phyloP scores from a whole-genome alignment of 108 stramenopile species.

The Conticribra weissflogii region DNA sequence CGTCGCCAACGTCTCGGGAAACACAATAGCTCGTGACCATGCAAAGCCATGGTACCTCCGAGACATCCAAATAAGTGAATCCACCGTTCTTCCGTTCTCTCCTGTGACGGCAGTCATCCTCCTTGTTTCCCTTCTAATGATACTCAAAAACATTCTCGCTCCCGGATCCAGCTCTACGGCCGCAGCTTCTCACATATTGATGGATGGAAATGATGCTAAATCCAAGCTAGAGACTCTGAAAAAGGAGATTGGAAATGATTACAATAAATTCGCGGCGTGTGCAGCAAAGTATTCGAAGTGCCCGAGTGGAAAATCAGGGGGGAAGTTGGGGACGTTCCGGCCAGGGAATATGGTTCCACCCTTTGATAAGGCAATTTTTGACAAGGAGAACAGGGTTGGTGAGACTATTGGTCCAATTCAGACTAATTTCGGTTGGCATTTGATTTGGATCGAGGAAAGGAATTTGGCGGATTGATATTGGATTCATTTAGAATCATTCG shows the following conservation, averaged over 20 bases:
- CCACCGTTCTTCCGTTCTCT: slow-evolving; percentile 36
- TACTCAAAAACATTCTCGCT: background rate
- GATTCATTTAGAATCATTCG: too few relatives aligned
- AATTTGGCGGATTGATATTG: slow-evolving; percentile 31
- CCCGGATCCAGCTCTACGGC: slow-evolving; percentile 42
- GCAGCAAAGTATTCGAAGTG: slow-evolving; percentile 65
- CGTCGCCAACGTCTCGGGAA: slow-evolving; percentile 2
- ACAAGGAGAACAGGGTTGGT: slow-evolving; percentile 41
- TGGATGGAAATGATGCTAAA: slow-evolving; percentile 58
- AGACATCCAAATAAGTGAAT: slow-evolving; percentile 34
- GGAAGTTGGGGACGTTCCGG: slow-evolving; percentile 59
- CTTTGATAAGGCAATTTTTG: slow-evolving; percentile 67
- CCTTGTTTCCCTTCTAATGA: slow-evolving; percentile 12
- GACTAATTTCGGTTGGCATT: slow-evolving; percentile 75
- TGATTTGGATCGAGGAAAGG: slow-evolving; percentile 67
- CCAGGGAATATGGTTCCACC: slow-evolving; percentile 69
- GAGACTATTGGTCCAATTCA: slow-evolving; percentile 63
- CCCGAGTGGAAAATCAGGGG: slow-evolving; percentile 58
- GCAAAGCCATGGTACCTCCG: slow-evolving; percentile 44
- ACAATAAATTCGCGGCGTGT: slow-evolving; percentile 50
- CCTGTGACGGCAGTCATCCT: slow-evolving; percentile 40
- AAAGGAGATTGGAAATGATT: slow-evolving; percentile 53
- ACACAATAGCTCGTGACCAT: slow-evolving; percentile 15
- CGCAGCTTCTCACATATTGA: slow-evolving; percentile 67
- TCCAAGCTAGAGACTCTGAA: slow-evolving; percentile 46